These are phyloP conservation scores for Tulasnella calospora DNA, from an alignment of 768 basidiomycete species.

Conservation along the genomic window DNA sequence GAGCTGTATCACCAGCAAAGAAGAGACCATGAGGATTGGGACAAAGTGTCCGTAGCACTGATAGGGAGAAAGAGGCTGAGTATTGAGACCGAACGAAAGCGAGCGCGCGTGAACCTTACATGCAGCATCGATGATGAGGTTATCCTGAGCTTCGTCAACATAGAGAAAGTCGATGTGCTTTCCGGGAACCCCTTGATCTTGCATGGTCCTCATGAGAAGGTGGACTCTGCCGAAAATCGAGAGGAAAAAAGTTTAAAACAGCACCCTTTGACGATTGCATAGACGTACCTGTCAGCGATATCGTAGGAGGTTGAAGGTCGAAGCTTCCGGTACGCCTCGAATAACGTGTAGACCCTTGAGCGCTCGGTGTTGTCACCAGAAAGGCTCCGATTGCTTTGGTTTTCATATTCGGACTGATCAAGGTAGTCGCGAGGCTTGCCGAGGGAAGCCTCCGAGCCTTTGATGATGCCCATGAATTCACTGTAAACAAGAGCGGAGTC, in stretches of 20 bases:
- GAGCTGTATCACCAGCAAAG: conserved; percentile 61
- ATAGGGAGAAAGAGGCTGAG: background rate
- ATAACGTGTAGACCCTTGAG: conserved; percentile 53
- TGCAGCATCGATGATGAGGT: conserved; percentile 58
- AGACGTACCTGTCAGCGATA: conserved; percentile 52
- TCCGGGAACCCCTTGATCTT: conserved; percentile 37
- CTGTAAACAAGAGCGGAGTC: conserved; percentile 60
- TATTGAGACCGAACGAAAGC: too few relatives aligned
- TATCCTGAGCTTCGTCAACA: conserved; percentile 71
- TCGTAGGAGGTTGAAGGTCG: conserved; percentile 39
- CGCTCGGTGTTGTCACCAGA: background rate
- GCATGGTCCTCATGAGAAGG: conserved; percentile 42
- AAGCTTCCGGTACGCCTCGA: conserved; percentile 46
- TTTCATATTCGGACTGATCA: conserved; percentile 34
- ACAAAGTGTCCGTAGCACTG: conserved; percentile 18
- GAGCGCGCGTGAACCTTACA: conserved; percentile 39
- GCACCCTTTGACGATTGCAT: background rate
- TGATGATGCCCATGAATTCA: conserved; percentile 52
- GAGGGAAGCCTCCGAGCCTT: conserved; percentile 58
- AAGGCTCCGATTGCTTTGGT: conserved; percentile 45
- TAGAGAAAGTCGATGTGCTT: conserved; percentile 57
- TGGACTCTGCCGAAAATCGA: conserved; percentile 44
- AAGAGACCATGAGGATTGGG: conserved; percentile 19
- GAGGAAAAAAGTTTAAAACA: background rate
- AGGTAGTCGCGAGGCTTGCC: conserved; percentile 40